Evolutionary conservation across 805 yeast genomes (phyloP).

Genomic region (Yarrowia alimentaria): DNA sequence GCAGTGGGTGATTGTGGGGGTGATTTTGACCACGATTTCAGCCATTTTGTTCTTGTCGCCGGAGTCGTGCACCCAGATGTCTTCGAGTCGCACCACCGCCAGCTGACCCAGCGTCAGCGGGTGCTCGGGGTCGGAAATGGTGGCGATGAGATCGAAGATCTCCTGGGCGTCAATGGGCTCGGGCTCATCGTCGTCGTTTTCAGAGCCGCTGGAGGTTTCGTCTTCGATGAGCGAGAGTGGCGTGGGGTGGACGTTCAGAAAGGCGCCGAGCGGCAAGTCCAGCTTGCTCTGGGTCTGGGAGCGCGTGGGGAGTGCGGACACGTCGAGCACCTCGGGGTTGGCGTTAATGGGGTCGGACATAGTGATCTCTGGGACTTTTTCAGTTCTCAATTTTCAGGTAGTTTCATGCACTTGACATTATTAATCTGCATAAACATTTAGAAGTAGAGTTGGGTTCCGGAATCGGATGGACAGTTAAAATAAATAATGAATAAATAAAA

Average conservation of each 20-base stretch:
- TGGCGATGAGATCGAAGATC: constrained; percentile 78
- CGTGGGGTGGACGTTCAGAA: constrained; percentile 7
- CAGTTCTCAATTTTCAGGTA: no score
- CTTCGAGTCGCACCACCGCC: constrained; percentile 83
- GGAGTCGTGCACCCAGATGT: constrained; percentile 67
- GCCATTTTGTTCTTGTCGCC: constrained; percentile 57
- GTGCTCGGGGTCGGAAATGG: constrained; percentile 95
- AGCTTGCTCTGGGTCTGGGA: constrained; percentile 36
- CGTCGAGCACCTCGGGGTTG: constrained; percentile 81
- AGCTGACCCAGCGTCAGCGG: constrained; percentile 92
- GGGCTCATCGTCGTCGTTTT: constrained; percentile 34
- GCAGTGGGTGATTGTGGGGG: constrained; percentile 98
- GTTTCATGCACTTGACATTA: no score
- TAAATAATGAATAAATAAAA: no score
- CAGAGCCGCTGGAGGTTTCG: constrained; percentile 17
- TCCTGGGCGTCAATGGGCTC: constrained; percentile 87
- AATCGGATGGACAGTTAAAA: no score
- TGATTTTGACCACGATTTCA: constrained; percentile 75
- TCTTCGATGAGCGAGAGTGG: constrained; percentile 19
- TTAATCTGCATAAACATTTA: no score
- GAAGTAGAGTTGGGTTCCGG: no score
- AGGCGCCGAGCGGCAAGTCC: constrained; percentile 26
- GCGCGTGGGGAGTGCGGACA: constrained; percentile 73
- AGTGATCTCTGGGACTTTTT: not conserved
- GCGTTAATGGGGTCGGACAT: constrained; percentile 89